Evolutionary conservation across 768 basidiomycete species (phyloP), one percentile per base, ranked within the genome.

Genomic region (Psilocybe azurescens): DNA sequence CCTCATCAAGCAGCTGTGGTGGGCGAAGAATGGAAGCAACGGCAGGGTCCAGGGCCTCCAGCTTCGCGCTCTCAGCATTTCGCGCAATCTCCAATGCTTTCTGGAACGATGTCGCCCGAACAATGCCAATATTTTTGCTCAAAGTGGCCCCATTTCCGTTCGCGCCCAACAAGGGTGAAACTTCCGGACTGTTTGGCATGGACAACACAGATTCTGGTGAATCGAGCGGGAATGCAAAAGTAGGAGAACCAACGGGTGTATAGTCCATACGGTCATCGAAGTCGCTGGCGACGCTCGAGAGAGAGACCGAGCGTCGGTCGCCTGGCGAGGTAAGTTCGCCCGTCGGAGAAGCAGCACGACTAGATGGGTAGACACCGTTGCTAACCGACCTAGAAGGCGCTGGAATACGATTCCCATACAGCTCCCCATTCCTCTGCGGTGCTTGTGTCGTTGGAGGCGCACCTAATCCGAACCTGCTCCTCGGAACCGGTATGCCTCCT

Each of bases 381-480:
- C 74, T 76, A 47, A 70, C 72, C 16, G 67, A 64, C 61, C 80
- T 74, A 29, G 76, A 69, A 28, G 77, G 73, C 13, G 74, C 70
- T n/a, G 80, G 85, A 33, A 92, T 83, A 41, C 90, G 81, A 73
- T 93, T 93, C 20, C 89, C 91, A 69, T 91, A 91, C 36, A 91
- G 75, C 74, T 92, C 90, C 48, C 86, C 84, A 55, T 83, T 82
- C 66, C 82, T 83, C 70, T 78, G 83, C 46, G 78, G 70, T 11
- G 76, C 79, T 56, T 81, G 78, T 28, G 81, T 82, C 36, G 80
- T 70, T n/a, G 84, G 86, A 3, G 89, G 88, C 10, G 83, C 84
- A 14, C 88, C 88, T 65, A 90, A 75, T 20, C 85, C 90, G 74
- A 91, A 90, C 63, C 88, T 87, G 3, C 89, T 88, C 53, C 89